Percentiles rank a stretch among this genome's conserved stretches.
Conservation (phyloP, 1,139 yeast genomes). For the Yamadazyma atmosphaerica region DNA sequence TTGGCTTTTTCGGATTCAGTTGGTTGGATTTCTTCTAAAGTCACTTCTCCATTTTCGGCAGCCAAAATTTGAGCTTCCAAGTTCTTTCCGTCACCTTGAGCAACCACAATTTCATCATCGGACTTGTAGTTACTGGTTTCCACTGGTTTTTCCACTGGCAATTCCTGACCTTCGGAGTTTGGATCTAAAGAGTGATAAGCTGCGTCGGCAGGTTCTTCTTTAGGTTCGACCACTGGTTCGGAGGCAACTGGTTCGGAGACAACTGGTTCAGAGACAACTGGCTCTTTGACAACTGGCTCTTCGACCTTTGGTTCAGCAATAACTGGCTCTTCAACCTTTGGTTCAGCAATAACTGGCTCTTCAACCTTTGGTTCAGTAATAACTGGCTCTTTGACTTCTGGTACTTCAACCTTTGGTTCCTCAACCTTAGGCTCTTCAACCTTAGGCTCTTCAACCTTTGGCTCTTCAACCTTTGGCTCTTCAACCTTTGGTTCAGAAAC, state of each 20-base stretch:
- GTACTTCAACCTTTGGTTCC: conserved; percentile 6
- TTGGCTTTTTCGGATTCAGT: conserved; percentile 37
- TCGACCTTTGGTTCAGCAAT: conserved; percentile 1
- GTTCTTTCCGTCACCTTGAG: conserved; percentile 35
- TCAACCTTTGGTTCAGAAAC: conserved; percentile 7
- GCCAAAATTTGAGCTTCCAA: conserved; percentile 40
- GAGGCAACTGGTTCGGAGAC: conserved; percentile 4
- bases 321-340: conserved; percentile 6
- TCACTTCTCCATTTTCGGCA: conserved; percentile 38
- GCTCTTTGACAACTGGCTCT: conserved; percentile 5
- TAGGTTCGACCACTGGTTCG: neutral
- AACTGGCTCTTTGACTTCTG: conserved; percentile 5
- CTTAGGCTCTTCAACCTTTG: conserved; percentile 1
- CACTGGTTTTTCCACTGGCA: conserved; percentile 23
- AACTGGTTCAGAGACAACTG: conserved; percentile 2
- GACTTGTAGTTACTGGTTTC: conserved; percentile 17
- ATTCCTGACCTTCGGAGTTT: conserved; percentile 29
- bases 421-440: conserved; percentile 1
- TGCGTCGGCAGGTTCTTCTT: conserved; percentile 10
- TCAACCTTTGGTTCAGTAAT: conserved; percentile 6
- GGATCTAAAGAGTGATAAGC: conserved; percentile 33
- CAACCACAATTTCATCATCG: conserved; percentile 41
- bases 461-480: conserved; percentile 6
- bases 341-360: conserved; percentile 2
- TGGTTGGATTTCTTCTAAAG: conserved; percentile 46